These are phyloP conservation scores for Enterocytospora artemiae DNA, from an alignment of 371 early-diverging fungal genomes.

Conservation along the genomic window DNA sequence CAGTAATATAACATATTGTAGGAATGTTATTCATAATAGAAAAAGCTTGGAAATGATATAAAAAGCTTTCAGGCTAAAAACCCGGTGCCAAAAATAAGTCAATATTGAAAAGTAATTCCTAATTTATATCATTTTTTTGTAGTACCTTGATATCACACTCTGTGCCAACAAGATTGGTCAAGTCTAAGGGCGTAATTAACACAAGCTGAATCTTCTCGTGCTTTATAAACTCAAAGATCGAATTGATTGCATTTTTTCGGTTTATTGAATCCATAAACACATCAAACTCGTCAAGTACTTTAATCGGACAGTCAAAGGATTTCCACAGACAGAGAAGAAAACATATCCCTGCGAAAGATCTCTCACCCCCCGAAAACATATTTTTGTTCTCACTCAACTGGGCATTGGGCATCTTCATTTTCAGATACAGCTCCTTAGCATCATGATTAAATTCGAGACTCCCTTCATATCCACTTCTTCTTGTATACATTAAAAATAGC, in stretches of 20 bases:
- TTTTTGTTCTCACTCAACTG: constrained; percentile 42
- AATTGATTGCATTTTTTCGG: constrained; percentile 52
- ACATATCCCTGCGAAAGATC: constrained; percentile 90
- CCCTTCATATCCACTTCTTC: constrained; percentile 70
- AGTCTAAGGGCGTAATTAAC: constrained; percentile 55
- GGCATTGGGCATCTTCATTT: constrained; percentile 61
- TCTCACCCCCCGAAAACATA: constrained; percentile 90
- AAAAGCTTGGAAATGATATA: background rate
- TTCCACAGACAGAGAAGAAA: constrained; percentile 88
- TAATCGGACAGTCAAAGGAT: constrained; percentile 76
- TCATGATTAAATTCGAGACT: constrained; percentile 69
- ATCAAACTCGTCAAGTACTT: constrained; percentile 96
- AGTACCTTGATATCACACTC: constrained; percentile 49
- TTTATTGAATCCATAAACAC: constrained; percentile 79
- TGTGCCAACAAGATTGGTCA: constrained; percentile 38
- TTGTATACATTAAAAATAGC: constrained; percentile 44
- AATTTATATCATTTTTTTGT: constrained; percentile 21
- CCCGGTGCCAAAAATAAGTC: background rate
- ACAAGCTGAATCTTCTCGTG: constrained; percentile 49
- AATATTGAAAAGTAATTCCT: background rate
- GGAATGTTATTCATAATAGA: background rate
- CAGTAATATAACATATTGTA: background rate
- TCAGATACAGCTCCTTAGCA: constrained; percentile 61
- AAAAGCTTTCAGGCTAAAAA: background rate
- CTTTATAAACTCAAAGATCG: constrained; percentile 44